These are phyloP conservation scores for Leucocoprinus leucothites DNA, from an alignment of 768 basidiomycete genomes.

Conservation along the genomic window DNA sequence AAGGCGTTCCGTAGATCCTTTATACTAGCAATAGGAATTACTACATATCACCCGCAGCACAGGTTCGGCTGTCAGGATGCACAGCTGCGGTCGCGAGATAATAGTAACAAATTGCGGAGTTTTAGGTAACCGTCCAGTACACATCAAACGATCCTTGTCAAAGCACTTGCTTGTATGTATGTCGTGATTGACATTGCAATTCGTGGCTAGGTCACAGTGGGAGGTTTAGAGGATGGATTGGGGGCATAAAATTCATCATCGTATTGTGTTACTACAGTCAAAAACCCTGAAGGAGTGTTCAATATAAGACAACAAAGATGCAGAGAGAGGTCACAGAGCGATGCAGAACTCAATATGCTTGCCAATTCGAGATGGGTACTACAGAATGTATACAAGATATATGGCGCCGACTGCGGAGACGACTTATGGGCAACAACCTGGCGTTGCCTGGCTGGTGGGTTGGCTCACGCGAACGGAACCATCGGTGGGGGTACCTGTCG, in stretches of 20 bases:
- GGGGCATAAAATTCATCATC: not conserved
- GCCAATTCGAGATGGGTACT: conserved; percentile 3
- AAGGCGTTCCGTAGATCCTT: not conserved
- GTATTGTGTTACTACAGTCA: conserved; percentile 4
- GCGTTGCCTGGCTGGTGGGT: conserved; percentile 40
- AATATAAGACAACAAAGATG: not conserved
- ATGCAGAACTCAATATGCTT: not conserved
- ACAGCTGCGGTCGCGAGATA: not conserved
- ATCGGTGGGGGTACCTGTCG: conserved; percentile 37
- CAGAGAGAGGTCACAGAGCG: not conserved
- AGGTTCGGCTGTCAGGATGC: not conserved
- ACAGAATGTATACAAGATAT: conserved; percentile 13
- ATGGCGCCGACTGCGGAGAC: not conserved
- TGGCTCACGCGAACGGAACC: conserved; percentile 69
- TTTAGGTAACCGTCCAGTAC: not conserved
- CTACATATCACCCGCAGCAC: conserved; percentile 2
- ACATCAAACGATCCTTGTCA: not conserved
- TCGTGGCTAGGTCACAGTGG: not conserved
- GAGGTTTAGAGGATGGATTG: not conserved
- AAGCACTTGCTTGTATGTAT: no score
- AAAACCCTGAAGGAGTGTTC: conserved; percentile 2
- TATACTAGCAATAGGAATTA: not conserved
- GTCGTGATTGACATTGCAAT: not conserved
- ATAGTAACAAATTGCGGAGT: not conserved
- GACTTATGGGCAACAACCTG: conserved; percentile 52